Percentiles rank a stretch among this genome's conserved stretches.
Evolutionary conservation across 2,329 filamentous ascomycete genomes (phyloP).

Genomic region (Colletotrichum viniferum): DNA sequence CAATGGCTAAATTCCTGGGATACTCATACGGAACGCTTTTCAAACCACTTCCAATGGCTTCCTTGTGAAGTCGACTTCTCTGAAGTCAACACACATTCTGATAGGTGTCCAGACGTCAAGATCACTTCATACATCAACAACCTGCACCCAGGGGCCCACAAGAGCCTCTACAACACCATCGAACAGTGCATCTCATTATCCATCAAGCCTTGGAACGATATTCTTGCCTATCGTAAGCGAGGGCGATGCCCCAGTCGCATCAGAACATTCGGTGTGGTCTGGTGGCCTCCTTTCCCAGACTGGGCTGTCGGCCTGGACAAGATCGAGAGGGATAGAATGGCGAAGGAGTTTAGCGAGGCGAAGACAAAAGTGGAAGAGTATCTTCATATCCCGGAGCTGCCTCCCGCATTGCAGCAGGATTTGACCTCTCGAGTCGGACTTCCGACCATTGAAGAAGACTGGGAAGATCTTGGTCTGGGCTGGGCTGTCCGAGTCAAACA

Average conservation of each 20-base stretch:
- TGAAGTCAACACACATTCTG: neutral
- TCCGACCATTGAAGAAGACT: neutral
- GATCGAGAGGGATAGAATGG: neutral
- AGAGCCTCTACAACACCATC: neutral
- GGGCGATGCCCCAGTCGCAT: neutral
- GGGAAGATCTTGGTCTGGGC: neutral
- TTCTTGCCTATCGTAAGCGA: neutral
- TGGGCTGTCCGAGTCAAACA: neutral
- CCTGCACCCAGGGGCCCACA: neutral
- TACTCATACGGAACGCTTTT: neutral
- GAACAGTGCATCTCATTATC: neutral
- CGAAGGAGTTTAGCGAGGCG: rapidly evolving
- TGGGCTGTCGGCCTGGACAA: neutral
- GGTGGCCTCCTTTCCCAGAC: neutral
- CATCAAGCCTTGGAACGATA: neutral
- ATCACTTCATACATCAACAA: neutral
- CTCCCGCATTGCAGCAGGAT: neutral
- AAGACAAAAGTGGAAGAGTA: neutral
- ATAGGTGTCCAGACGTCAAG: neutral
- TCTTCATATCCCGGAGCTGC: neutral
- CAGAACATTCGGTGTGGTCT: neutral
- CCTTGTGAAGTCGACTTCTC: neutral
- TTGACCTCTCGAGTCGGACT: neutral
- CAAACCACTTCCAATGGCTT: neutral
- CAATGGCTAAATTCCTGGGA: neutral